Base-by-base conservation (phyloP, 352 stramenopile genomes). In the Peronospora farinosa region DNA sequence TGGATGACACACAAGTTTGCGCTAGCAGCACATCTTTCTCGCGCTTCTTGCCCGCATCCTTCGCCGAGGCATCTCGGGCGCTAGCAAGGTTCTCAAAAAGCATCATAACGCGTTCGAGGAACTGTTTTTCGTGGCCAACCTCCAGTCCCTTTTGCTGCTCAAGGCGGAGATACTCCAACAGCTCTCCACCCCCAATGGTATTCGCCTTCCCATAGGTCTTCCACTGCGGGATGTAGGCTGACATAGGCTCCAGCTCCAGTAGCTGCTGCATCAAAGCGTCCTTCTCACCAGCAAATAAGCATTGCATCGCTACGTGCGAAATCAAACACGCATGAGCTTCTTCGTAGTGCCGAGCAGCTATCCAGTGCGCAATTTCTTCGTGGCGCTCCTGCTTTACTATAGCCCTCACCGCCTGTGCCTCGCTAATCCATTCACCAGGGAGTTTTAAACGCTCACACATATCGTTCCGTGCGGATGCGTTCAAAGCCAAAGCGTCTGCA, bases 331-430 rank as follows among this genome's bases (percentile, higher is more conserved):
- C 52, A 52, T 92, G 81, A 25, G 81, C 81, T 46, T 74, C 64
- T 42, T 87, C 73, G 25, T 69, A 90, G 28, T 65, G 63, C 9
- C 57, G 64, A 13, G 78, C 74, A 32, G 69, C 67, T 43, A 90
- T 83, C 74, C 76, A 90, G 53, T 88, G 71, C 13, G 73, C 74
- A 52, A 90, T 86, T 61, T 86, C 78, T 16, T 83, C 66, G 32
- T 78, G 71, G 37, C 66, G 67, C 35, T 81, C 67, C 36, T 64
- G 65, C 51, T 73, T 76, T 19, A 51, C 58, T 3, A 77, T 61
- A 7, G 72, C 63, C 16, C 63, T 67, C n/a, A 88, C 58, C 3
- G 81, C 81, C 44, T 88, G 47, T 4, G 78, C 69, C 39, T 89
- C 77, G 33, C 75, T 78, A 28, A 89, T 60, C 78, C 81, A 92